Conservation (phyloP, 106 monocot species). For the Narthecium ossifragum region DNA sequence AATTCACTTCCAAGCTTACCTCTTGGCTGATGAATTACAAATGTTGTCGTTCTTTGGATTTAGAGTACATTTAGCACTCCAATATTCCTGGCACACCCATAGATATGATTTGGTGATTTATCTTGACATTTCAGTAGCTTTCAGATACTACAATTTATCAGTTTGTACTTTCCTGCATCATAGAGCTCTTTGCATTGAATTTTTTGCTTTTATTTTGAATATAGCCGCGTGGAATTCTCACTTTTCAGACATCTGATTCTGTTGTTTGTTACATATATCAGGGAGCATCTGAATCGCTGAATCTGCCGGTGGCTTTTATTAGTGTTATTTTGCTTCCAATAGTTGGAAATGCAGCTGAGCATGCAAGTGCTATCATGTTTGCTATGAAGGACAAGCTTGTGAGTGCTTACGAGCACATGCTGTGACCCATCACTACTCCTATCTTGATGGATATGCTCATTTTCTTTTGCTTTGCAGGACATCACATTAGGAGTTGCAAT, state of each 20-base stretch:
- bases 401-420: too few species aligned
- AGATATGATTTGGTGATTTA: too few species aligned
- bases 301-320: conserved; percentile 83
- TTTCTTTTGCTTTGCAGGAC: conserved; percentile 40
- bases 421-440: too few species aligned
- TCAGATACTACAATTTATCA: not conserved
- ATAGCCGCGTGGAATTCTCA: not conserved
- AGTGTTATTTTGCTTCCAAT: conserved; percentile 97
- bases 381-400: conserved; percentile 95
- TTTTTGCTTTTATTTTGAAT: not conserved
- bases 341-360: conserved; percentile 97
- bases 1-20: too few species aligned
- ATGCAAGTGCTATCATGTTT: conserved; percentile 97
- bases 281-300: conserved; percentile 90
- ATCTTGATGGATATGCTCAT: not conserved
- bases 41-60: too few species aligned
- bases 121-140: too few species aligned
- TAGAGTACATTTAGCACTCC: too few species aligned
- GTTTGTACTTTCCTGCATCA: not conserved
- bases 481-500: conserved; percentile 94
- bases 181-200: not conserved
- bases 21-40: too few species aligned
- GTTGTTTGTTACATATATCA: conserved; percentile 20
- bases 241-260: conserved; percentile 5
- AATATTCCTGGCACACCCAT: too few species aligned